Evolutionary conservation across 129 eudicot species (phyloP), one percentile per base, ranked within the genome.

Genomic region (Silybum marianum): DNA sequence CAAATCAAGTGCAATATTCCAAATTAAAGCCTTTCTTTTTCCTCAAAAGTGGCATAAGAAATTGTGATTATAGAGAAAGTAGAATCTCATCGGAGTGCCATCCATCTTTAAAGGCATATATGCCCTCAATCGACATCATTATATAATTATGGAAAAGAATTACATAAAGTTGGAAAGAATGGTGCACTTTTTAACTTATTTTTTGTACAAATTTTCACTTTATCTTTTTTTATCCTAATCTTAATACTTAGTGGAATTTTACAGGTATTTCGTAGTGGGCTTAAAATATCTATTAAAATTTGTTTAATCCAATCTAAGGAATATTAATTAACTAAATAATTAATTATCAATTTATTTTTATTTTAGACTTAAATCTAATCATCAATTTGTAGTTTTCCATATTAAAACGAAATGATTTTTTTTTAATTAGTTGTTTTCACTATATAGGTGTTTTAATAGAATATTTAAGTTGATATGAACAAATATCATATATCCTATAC

Each of bases 51-150:
- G 72, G 69, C 30, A 18, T 3, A 70, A 22, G 80, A 71, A 86
- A 82, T 86, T 22, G 83, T 82, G 86, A 74, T 16, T 24, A 79
- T 60, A 48, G 42, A 74, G 79, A 74, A 62, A 76, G 85, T 72
- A 58, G 86, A 86, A 82, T 78, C 70, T 19, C 51, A 67, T 48
- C 26, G 60, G 63, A 82, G 86, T 82, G 83, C 78, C 81, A 16
- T 78, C 77, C 73, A 65, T 81, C 81, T 85, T 81, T 30, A 76
- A 22, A 66, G 79, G 85, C 78, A 82, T 75, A 82, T 86, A 86
- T 86, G 84, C 89, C 22, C 75, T 67, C 72, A 66, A 71, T 73
- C 83, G 21, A 39, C 54, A 73, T 73, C 89, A 60, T 42, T 51
- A 28, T 19, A 42, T 71, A 24, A 70, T 44, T 62, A 51, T 71